Conservation (phyloP, 768 basidiomycete genomes). For the Psilocybe sp. region DNA sequence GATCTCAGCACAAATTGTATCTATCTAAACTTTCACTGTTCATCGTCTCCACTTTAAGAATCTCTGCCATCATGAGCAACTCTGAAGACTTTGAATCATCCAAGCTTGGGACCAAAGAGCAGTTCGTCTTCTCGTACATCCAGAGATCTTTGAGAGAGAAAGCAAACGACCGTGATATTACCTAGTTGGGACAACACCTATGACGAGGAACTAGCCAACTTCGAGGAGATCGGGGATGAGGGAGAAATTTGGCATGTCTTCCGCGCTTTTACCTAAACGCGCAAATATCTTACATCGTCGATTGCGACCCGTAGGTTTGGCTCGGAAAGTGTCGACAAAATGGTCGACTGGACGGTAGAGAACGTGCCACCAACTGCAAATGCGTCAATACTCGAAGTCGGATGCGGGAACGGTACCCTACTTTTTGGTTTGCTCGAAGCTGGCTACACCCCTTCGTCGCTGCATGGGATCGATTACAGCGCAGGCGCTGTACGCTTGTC, state of each 20-base stretch:
- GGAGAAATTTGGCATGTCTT: slow-evolving; percentile 75
- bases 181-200: slow-evolving; percentile 79
- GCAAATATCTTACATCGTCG: too few species aligned
- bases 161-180: slow-evolving; percentile 1
- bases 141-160: neutral
- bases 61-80: slow-evolving; percentile 22
- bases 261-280: too few species aligned
- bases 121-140: slow-evolving; percentile 44
- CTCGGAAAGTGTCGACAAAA: slow-evolving; percentile 68
- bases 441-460: slow-evolving; percentile 50
- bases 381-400: slow-evolving; percentile 70
- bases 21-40: neutral
- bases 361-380: slow-evolving; percentile 46
- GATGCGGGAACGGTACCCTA: slow-evolving; percentile 77
- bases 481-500: slow-evolving; percentile 66
- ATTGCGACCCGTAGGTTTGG: too few species aligned
- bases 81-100: slow-evolving; percentile 58
- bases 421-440: slow-evolving; percentile 69
- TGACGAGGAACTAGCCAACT: slow-evolving; percentile 65
- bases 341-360: slow-evolving; percentile 69
- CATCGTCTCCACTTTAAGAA: slow-evolving; percentile 14
- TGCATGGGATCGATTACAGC: slow-evolving; percentile 79
- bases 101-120: slow-evolving; percentile 73
- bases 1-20: neutral
- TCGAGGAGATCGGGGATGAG: slow-evolving; percentile 76